phyloP scores from a whole-genome alignment of 208 protist genomes.

The Trypanosoma theileri region DNA sequence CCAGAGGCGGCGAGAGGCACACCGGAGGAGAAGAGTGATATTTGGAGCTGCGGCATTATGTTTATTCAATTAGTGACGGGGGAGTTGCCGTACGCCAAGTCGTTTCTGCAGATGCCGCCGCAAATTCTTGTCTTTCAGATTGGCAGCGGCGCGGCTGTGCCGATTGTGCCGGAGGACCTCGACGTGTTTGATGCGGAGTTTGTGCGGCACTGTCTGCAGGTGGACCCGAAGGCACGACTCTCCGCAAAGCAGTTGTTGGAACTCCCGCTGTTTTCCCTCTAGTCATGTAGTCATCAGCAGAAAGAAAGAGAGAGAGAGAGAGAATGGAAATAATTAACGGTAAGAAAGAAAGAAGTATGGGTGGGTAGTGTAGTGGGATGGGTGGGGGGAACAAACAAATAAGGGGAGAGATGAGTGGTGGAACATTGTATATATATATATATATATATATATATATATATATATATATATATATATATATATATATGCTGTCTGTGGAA shows the following conservation, averaged over 20 bases:
- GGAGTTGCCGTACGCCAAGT: conserved; percentile 63
- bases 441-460: too few species aligned
- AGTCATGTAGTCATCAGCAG: not conserved
- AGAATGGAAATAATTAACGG: too few species aligned
- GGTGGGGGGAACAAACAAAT: too few species aligned
- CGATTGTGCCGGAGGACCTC: conserved; percentile 56
- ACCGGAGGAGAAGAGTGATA: conserved; percentile 72
- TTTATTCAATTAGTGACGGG: conserved; percentile 86
- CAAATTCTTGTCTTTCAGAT: conserved; percentile 81
- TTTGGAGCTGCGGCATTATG: conserved; percentile 90
- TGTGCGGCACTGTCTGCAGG: conserved; percentile 58
- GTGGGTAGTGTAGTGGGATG: too few species aligned
- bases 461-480: not conserved
- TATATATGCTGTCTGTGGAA: not conserved
- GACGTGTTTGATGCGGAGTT: conserved; percentile 71
- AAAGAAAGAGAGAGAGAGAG: too few species aligned
- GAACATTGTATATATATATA: not conserved
- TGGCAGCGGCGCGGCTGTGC: conserved; percentile 55
- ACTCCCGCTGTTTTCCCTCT: conserved; percentile 57
- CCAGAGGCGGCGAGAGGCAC: conserved; percentile 80
- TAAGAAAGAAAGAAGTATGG: too few species aligned
- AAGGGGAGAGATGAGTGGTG: too few species aligned
- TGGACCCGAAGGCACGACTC: conserved; percentile 50
- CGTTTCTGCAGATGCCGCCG: conserved; percentile 47
- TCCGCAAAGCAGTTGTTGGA: conserved; percentile 61